phyloP scores from a whole-genome alignment of 2,329 filamentous ascomycete genomes.

The Neonectria punicea region DNA sequence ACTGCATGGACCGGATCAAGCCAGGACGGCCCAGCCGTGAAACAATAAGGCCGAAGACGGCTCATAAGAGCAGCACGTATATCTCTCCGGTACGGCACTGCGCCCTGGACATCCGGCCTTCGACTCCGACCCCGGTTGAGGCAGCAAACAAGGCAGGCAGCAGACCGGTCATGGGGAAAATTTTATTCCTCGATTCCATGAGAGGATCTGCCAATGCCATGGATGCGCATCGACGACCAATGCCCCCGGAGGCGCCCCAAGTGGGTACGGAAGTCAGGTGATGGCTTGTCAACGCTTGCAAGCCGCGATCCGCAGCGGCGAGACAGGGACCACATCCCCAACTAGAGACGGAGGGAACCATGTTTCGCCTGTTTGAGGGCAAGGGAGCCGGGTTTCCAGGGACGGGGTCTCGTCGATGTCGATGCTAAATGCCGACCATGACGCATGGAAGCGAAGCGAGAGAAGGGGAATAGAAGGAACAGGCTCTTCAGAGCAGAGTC shows the following conservation, averaged over 20 bases:
- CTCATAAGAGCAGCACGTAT: not conserved
- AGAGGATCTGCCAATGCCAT: slow-evolving; percentile 15
- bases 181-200: not conserved
- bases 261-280: slow-evolving; percentile 38
- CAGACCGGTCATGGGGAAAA: not conserved
- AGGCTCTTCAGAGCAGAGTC: not conserved
- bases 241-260: slow-evolving; percentile 1
- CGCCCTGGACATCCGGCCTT: not conserved
- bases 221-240: slow-evolving; percentile 22
- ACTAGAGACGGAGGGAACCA: slow-evolving; percentile 8
- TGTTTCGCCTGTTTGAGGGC: not conserved
- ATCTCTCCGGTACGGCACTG: not conserved
- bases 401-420: slow-evolving; percentile 5
- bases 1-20: not conserved
- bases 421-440: slow-evolving; percentile 11
- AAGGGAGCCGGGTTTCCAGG: not conserved
- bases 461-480: not conserved
- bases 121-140: not conserved
- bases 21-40: not conserved
- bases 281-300: slow-evolving; percentile 39
- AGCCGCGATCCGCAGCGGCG: slow-evolving; percentile 28
- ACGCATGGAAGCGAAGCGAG: slow-evolving; percentile 6
- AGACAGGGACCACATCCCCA: slow-evolving; percentile 21
- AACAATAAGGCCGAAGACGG: not conserved
- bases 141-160: not conserved